These are phyloP conservation scores for Artemisia tridentata DNA, from an alignment of 129 eudicot species.

Conservation along the genomic window DNA sequence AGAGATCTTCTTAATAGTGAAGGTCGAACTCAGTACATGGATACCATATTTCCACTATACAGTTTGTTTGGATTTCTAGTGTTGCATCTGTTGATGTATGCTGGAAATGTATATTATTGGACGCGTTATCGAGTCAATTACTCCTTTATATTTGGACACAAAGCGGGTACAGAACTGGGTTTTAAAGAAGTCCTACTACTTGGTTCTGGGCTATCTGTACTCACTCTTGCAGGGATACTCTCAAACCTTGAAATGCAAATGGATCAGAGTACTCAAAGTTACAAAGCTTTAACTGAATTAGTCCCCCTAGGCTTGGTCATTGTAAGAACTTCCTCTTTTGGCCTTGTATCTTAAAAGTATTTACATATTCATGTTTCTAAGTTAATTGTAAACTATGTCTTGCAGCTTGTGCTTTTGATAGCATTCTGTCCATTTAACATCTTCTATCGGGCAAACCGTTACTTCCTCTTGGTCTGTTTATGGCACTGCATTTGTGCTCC, in stretches of 20 bases:
- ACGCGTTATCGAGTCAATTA: constrained; percentile 45
- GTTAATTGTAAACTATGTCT: constrained; percentile 8
- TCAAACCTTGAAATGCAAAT: constrained; percentile 60
- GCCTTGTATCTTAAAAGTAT: neutral
- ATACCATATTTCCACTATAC: constrained; percentile 64
- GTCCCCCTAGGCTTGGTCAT: constrained; percentile 52
- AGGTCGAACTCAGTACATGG: constrained; percentile 52
- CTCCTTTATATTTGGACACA: constrained; percentile 48
- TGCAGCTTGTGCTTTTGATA: constrained; percentile 52
- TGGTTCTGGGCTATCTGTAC: constrained; percentile 54
- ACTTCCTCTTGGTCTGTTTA: constrained; percentile 48
- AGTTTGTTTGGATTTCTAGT: constrained; percentile 56
- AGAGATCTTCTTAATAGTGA: constrained; percentile 41
- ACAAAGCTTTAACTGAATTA: constrained; percentile 41
- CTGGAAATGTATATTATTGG: constrained; percentile 46
- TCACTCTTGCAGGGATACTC: constrained; percentile 56
- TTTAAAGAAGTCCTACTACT: constrained; percentile 55
- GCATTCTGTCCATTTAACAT: constrained; percentile 66
- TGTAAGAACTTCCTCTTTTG: constrained; percentile 35
- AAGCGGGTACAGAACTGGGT: constrained; percentile 55
- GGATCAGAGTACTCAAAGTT: constrained; percentile 38
- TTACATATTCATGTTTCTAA: neutral
- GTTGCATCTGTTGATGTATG: constrained; percentile 43
- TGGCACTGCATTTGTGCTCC: constrained; percentile 78
- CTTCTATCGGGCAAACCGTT: constrained; percentile 61